Conservation (phyloP, 352 stramenopile species). For the Globisporangium acanthophoron region DNA sequence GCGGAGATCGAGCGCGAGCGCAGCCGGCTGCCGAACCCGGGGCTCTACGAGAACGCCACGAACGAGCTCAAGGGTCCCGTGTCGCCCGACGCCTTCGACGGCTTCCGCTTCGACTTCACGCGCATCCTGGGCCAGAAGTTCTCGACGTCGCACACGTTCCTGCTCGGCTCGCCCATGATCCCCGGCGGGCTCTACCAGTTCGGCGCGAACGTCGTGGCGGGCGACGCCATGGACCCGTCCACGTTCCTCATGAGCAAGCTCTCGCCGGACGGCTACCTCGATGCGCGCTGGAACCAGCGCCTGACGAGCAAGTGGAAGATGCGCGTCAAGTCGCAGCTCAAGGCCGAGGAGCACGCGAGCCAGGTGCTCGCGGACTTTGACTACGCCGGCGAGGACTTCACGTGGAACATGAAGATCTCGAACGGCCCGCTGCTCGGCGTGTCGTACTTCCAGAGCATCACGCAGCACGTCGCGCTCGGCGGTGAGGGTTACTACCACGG, state of each 20-base stretch:
- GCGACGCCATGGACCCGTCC: conserved; percentile 71
- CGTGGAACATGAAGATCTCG: conserved; percentile 87
- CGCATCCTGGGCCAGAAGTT: conserved; percentile 75
- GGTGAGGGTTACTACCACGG: conserved; percentile 88
- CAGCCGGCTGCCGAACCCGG: conserved; percentile 64
- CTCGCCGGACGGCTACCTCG: conserved; percentile 77
- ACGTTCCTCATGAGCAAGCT: conserved; percentile 86
- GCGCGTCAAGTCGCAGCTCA: conserved; percentile 82
- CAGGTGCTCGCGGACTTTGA: conserved; percentile 82
- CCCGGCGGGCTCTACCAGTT: conserved; percentile 83
- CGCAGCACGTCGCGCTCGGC: conserved; percentile 65
- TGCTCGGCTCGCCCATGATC: conserved; percentile 81
- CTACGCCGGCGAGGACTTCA: conserved; percentile 80
- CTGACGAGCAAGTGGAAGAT: conserved; percentile 76
- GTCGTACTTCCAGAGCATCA: conserved; percentile 87
- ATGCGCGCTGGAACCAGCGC: conserved; percentile 81
- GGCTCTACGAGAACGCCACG: conserved; percentile 79
- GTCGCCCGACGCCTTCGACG: conserved; percentile 78
- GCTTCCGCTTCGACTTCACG: conserved; percentile 86
- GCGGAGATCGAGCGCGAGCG: conserved; percentile 77
- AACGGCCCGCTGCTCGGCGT: conserved; percentile 82
- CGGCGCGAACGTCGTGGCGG: conserved; percentile 73
- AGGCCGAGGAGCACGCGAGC: conserved; percentile 70
- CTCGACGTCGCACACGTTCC: conserved; percentile 79
- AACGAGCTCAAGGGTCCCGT: conserved; percentile 81